Conservation (phyloP, 306 rosid genomes). For the Ziziphus jujuba region DNA sequence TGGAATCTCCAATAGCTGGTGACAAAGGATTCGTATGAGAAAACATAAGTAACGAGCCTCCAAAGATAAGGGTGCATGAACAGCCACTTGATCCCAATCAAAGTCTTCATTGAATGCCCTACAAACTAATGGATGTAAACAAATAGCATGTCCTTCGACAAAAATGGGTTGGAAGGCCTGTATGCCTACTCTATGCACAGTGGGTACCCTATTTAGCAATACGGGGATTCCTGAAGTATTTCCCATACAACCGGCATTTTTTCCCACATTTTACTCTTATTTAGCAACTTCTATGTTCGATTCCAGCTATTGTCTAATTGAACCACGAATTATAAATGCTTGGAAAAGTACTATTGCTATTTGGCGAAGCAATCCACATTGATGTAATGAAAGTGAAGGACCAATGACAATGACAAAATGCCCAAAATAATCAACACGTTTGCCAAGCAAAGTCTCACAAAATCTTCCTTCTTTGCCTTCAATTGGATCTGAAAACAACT, state of each 20-base stretch:
- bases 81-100: background rate
- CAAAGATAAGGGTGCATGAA: background rate
- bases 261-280: too few species aligned
- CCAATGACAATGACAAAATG: background rate
- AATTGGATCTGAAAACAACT: slow-evolving; percentile 2
- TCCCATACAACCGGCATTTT: background rate
- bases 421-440: background rate
- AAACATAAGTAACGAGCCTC: slow-evolving; percentile 8
- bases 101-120: slow-evolving; percentile 5
- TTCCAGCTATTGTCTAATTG: too few species aligned
- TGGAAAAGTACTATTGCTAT: background rate
- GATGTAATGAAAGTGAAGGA: background rate
- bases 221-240: background rate
- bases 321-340: background rate
- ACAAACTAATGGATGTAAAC: slow-evolving; percentile 9
- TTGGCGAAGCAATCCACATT: background rate
- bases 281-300: too few species aligned
- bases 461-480: slow-evolving; percentile 6
- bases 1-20: too few species aligned
- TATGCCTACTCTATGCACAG: background rate
- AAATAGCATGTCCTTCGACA: background rate
- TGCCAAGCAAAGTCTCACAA: slow-evolving; percentile 1
- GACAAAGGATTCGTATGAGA: too few species aligned
- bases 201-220: background rate
- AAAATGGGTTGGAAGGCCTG: slow-evolving; percentile 2